Evolutionary conservation across 768 basidiomycete species (phyloP).

Genomic region (Trametes coccinea): DNA sequence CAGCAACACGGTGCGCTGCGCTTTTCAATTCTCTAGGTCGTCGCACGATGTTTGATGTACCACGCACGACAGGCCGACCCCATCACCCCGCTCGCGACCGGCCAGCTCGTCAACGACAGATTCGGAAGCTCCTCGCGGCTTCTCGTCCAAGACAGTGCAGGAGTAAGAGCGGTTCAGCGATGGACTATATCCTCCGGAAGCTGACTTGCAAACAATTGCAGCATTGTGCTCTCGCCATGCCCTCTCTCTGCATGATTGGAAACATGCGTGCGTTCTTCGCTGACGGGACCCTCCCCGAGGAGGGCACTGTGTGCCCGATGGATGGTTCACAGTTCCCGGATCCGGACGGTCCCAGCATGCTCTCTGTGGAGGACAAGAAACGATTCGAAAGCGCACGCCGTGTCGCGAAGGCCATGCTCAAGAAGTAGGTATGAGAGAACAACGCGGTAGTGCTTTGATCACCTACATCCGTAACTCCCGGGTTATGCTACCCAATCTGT

Average conservation of each 20-base stretch:
- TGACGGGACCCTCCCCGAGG: conserved; percentile 30
- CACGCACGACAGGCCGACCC: neutral
- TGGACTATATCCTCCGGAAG: too few relatives aligned
- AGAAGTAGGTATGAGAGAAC: neutral
- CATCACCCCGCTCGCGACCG: neutral
- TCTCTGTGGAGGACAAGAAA: conserved; percentile 2
- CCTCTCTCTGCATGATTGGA: conserved; percentile 30
- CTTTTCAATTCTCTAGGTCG: neutral
- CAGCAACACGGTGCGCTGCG: conserved; percentile 26
- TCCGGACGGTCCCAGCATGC: neutral
- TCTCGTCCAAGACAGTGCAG: neutral
- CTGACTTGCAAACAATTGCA: neutral
- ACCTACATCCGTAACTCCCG: too few relatives aligned
- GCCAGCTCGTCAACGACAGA: neutral
- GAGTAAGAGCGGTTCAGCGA: neutral
- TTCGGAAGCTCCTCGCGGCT: neutral
- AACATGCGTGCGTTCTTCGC: conserved; percentile 28
- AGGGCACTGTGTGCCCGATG: conserved; percentile 26
- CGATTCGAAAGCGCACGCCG: neutral
- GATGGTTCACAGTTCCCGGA: conserved; percentile 5
- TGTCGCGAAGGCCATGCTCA: neutral
- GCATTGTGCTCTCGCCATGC: conserved; percentile 25
- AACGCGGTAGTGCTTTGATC: too few relatives aligned
- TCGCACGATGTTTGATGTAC: neutral
- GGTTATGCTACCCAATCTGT: too few relatives aligned